Percentiles rank a stretch among this genome's conserved stretches.
phyloP scores from a whole-genome alignment of 2,329 filamentous ascomycete species.

The Ophiostoma perfectum region DNA sequence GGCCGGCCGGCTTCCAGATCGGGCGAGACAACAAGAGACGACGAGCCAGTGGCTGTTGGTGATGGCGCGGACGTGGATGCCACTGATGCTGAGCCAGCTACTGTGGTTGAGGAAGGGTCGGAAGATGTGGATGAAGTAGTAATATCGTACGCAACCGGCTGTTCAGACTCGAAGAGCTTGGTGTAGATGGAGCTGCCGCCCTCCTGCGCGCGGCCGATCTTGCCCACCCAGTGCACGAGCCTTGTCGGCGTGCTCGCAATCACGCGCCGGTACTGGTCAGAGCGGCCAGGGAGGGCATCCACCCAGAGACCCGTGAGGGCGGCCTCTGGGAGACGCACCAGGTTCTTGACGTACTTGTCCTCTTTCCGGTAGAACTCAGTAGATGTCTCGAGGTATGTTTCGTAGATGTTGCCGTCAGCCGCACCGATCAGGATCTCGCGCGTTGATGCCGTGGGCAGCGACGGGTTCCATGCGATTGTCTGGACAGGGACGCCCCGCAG shows the following conservation, averaged over 20 bases:
- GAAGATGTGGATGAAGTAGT: conserved; percentile 41
- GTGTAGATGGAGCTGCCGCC: conserved; percentile 81
- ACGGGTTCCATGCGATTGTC: conserved; percentile 90
- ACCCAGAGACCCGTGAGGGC: conserved; percentile 80
- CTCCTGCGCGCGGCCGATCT: conserved; percentile 63
- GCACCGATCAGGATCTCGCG: conserved; percentile 88
- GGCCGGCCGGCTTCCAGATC: conserved; percentile 52
- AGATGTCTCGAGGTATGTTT: conserved; percentile 88
- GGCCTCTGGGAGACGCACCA: conserved; percentile 78
- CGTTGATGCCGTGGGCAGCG: conserved; percentile 85
- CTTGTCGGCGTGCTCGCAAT: conserved; percentile 73
- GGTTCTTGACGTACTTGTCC: conserved; percentile 80
- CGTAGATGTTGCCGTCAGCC: conserved; percentile 91
- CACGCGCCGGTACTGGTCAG: conserved; percentile 65
- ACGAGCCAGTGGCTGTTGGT: conserved; percentile 41
- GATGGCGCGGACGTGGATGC: conserved; percentile 31
- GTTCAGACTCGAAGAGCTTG: conserved; percentile 80
- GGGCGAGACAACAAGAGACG: conserved; percentile 69
- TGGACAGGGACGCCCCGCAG: conserved; percentile 84
- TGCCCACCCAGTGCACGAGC: conserved; percentile 76
- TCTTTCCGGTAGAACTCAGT: conserved; percentile 94
- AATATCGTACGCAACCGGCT: conserved; percentile 69
- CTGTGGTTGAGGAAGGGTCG: conserved; percentile 30
- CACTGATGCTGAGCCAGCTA: no score
- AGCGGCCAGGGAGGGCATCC: conserved; percentile 60